phyloP scores from a whole-genome alignment of 169 alveolate genomes.

The Eimeria nieschulzi region DNA sequence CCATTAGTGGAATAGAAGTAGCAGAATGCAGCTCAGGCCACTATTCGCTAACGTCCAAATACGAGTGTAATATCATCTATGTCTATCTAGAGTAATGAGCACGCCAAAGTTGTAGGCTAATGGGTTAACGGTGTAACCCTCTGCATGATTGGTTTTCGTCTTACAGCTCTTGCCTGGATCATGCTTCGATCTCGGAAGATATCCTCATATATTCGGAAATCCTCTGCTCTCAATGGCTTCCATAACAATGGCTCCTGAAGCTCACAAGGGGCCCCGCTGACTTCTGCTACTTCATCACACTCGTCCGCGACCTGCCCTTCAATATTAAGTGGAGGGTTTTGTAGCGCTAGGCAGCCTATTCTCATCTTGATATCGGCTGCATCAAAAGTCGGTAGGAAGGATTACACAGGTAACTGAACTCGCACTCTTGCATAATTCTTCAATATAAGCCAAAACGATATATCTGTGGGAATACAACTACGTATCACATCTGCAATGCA shows the following conservation, averaged over 20 bases:
- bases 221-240: slow-evolving; percentile 62
- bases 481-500: no score
- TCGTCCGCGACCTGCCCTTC: slow-evolving; percentile 3
- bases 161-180: slow-evolving; percentile 60
- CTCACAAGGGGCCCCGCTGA: slow-evolving; percentile 46
- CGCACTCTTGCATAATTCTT: no score
- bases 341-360: slow-evolving; percentile 44
- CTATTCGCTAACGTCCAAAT: no score
- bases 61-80: no score
- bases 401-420: no score
- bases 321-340: slow-evolving; percentile 60
- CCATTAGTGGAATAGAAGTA: no score
- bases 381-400: background rate
- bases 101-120: no score
- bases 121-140: background rate
- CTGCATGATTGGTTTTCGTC: background rate
- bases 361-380: slow-evolving; percentile 63
- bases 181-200: slow-evolving; percentile 47
- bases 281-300: background rate
- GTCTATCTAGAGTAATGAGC: no score
- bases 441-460: no score
- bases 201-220: slow-evolving; percentile 57
- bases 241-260: slow-evolving; percentile 66
- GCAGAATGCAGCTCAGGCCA: no score
- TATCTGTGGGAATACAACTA: no score